A percentile compares a stretch with the other conserved stretches of the same genome.
Conservation (phyloP, 2,329 filamentous ascomycete species). For the Metarhizium guizhouense region DNA sequence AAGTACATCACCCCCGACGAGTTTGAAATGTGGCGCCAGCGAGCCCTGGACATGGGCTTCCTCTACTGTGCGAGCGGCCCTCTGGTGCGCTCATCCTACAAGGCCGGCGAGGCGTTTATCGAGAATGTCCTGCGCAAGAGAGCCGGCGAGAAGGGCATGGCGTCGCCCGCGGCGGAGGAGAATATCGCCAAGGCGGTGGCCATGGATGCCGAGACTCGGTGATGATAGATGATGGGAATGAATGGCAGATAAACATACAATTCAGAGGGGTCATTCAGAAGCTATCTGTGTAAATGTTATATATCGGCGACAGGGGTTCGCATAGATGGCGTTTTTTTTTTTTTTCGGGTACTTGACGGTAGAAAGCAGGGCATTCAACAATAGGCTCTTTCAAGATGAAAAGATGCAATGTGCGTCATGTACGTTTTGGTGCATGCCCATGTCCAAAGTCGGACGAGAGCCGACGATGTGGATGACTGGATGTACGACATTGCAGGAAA, state of each 20-base stretch:
- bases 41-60: slow-evolving; percentile 91
- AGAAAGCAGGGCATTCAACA: slow-evolving; percentile 20
- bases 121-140: slow-evolving; percentile 94
- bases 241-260: neutral
- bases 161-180: slow-evolving; percentile 14
- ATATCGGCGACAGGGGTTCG: neutral
- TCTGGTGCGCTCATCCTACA: slow-evolving; percentile 89
- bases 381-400: slow-evolving; percentile 3
- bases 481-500: too few relatives aligned
- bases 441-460: neutral
- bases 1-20: slow-evolving; percentile 87
- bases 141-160: slow-evolving; percentile 33
- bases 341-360: slow-evolving; percentile 15
- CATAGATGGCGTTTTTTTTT: neutral
- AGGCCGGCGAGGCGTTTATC: slow-evolving; percentile 96
- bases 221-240: slow-evolving; percentile 1
- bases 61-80: slow-evolving; percentile 93
- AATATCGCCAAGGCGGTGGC: slow-evolving; percentile 31
- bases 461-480: too few relatives aligned
- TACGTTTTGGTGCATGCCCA: neutral
- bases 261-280: neutral
- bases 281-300: neutral
- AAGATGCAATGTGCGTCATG: neutral
- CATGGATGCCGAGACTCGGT: slow-evolving; percentile 22
- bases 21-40: slow-evolving; percentile 86